Conservation (phyloP, 1,284 basidiomycete genomes). For the Tranzscheliella williamsii region DNA sequence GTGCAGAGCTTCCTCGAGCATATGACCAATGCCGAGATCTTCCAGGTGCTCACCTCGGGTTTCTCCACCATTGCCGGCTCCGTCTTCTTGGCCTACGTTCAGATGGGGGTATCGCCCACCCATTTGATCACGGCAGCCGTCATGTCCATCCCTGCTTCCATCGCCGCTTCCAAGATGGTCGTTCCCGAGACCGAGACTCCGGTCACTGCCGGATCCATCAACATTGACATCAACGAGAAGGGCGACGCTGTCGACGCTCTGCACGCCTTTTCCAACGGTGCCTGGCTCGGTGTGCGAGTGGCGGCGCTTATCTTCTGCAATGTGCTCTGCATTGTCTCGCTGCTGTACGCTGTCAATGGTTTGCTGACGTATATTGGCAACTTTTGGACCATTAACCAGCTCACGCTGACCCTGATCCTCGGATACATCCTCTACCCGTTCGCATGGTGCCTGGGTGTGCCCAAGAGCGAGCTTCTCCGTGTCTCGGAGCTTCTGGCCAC, state of each 20-base stretch:
- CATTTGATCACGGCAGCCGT: conserved; percentile 86
- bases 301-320: conserved; percentile 84
- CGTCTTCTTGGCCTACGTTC: conserved; percentile 81
- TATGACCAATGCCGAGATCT: conserved; percentile 86
- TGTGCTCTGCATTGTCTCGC: conserved; percentile 72
- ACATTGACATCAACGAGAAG: conserved; percentile 72
- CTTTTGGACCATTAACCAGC: conserved; percentile 76
- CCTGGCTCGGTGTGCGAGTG: conserved; percentile 79
- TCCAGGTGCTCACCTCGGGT: conserved; percentile 86
- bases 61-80: conserved; percentile 82
- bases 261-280: conserved; percentile 85
- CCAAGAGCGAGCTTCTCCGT: conserved; percentile 58
- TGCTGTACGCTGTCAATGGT: conserved; percentile 80
- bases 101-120: conserved; percentile 74
- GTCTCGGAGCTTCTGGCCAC: conserved; percentile 72
- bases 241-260: conserved; percentile 69
- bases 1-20: conserved; percentile 76
- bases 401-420: conserved; percentile 81
- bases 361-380: conserved; percentile 84
- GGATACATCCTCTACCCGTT: conserved; percentile 83
- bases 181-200: conserved; percentile 81
- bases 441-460: conserved; percentile 67
- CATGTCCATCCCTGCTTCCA: conserved; percentile 91
- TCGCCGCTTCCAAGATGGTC: conserved; percentile 84
- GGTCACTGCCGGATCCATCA: conserved; percentile 77